Evolutionary conservation across 2,329 filamentous ascomycete genomes (phyloP), one percentile per base, ranked within the genome.

Genomic region (Calonectria montana): DNA sequence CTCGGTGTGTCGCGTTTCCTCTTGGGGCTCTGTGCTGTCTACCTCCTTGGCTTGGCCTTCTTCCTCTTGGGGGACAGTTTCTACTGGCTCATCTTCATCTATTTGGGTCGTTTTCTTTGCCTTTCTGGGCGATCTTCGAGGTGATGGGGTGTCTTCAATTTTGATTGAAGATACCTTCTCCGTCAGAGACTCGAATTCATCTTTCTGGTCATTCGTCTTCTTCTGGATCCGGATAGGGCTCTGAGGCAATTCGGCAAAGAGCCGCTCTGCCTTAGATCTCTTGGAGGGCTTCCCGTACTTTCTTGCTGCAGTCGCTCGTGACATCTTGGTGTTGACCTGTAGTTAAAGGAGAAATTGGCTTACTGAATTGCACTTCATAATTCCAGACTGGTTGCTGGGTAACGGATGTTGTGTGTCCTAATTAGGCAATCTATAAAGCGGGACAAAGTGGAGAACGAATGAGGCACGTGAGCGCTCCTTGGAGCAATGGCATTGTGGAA

Each of bases 261-360:
- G 80, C 25, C 87, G 83, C 48, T 88, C 84, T 21, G 85, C 83
- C 71, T 84, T 88, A 29, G 86, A 82, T 53, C 86, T 86, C 70
- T 84, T 88, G 35, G 83, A 82, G 53, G 83, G 82, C 71, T 87
- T 89, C 70, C 89, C 89, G 81, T 90, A 91, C 69, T 85, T 88
- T 3, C 87, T 86, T 12, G 83, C 76, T 21, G 84, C 79, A 4
- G 82, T 80, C 62, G 83, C 83, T 69, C 86, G 84, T 41, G 86
- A 81, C 88, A 90, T 90, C 29, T 77, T 83, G 69, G n/a, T 25
- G 23, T 59, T 39, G 16, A 13, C 31, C 47, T 50, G 65, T 59
- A 53, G 37, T 8, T 6, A 45, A 25, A 62, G 27, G 43, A 16
- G 18, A 59, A 18, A 25, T 31, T 37, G 64, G 29, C 63, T 67